phyloP scores from a whole-genome alignment of 495 filamentous ascomycete species.

The Astrothelium macrocarpum region DNA sequence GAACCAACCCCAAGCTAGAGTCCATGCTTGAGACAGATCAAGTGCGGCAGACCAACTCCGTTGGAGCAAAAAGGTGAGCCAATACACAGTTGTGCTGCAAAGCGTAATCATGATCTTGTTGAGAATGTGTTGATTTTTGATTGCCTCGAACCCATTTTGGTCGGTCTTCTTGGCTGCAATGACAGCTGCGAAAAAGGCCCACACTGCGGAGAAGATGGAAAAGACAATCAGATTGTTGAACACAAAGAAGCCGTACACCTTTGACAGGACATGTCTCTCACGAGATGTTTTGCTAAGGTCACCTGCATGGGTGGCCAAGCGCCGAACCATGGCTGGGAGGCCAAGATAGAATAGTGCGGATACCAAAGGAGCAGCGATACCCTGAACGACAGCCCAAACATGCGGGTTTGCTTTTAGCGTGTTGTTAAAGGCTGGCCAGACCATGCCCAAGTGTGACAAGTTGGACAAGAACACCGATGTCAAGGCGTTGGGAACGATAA shows the following conservation, averaged over 20 bases:
- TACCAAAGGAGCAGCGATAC: constrained; percentile 84
- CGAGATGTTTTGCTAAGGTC: constrained; percentile 85
- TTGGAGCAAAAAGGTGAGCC: constrained; percentile 87
- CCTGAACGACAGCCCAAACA: constrained; percentile 81
- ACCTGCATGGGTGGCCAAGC: constrained; percentile 64
- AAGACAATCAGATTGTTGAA: constrained; percentile 96
- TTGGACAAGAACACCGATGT: constrained; percentile 91
- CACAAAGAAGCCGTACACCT: constrained; percentile 92
- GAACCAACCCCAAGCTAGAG: constrained; percentile 69
- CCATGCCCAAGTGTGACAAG: constrained; percentile 61
- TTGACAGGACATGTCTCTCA: constrained; percentile 84
- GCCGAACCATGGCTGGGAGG: constrained; percentile 85
- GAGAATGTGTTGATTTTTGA: constrained; percentile 53
- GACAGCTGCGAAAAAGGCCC: constrained; percentile 58
- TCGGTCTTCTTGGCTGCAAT: constrained; percentile 44
- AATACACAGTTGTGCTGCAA: constrained; percentile 76
- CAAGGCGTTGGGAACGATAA: constrained; percentile 88
- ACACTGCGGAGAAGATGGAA: constrained; percentile 74
- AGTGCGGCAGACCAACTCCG: constrained; percentile 84
- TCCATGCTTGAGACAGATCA: constrained; percentile 77
- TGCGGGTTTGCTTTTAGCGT: constrained; percentile 50
- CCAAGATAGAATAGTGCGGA: constrained; percentile 82
- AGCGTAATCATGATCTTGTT: constrained; percentile 54
- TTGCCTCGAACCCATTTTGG: constrained; percentile 54
- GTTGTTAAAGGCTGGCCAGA: constrained; percentile 68